Evolutionary conservation across 2,329 filamentous ascomycete species (phyloP), one percentile per base, ranked within the genome.

Genomic region (Exophiala alcalophila): DNA sequence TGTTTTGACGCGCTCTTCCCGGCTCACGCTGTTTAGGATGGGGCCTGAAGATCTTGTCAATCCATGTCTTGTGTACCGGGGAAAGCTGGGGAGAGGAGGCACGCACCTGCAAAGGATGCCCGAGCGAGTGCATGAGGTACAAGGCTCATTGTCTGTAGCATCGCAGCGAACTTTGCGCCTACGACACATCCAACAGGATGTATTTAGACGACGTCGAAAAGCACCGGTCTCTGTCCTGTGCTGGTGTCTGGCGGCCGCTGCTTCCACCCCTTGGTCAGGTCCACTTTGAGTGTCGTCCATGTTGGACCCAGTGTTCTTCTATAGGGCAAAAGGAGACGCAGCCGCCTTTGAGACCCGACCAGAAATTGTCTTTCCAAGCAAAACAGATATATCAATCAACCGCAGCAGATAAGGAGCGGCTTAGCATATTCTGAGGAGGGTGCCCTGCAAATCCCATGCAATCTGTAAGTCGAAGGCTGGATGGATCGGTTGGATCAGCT

Each of bases 251-350:
- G 18, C 19, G 23, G 30, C 14, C 16, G 30, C 23, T 4, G n/a
- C 18, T 32, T 32, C 30, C 30, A 32, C 19, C 9, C 16, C 18
- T 20, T 20, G 30, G 14, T 8, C 18, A 11, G 30, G 30, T 20
- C 28, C 16, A 21, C 11, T 32, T 12, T 32, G 30, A n/a, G n/a
- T n/a, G n/a, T n/a, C n/a, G n/a, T n/a, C n/a, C n/a, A n/a, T n/a
- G 44, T 61, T 4, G 55, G 58, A 2, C 55, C 57, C 2, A 57
- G 57, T 25, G n/a, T 25, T 7, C n/a, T 25, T 25, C 23, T 25
- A n/a, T n/a, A n/a, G n/a, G n/a, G n/a, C n/a, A n/a, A n/a, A n/a
- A n/a, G n/a, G n/a, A n/a, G n/a, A n/a, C 23, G n/a, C n/a, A n/a
- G 23, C 23, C 23, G 23, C 7, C 23, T 25, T 25, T 25, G 23